Evolutionary conservation across 306 rosid species (phyloP).

Genomic region (Carpinus viminea): DNA sequence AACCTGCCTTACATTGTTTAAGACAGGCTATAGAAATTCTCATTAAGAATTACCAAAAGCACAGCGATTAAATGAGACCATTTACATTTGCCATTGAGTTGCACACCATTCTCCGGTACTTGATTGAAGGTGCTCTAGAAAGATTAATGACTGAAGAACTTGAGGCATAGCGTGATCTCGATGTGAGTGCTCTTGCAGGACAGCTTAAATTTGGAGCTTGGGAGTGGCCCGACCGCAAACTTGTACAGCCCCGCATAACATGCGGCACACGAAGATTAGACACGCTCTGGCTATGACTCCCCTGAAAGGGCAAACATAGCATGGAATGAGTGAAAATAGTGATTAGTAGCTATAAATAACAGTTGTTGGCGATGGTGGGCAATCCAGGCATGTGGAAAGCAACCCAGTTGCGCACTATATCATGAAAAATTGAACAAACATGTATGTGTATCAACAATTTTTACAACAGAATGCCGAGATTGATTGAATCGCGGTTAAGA

Average conservation of each 20-base stretch:
- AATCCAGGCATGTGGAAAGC: no score
- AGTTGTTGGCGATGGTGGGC: background rate
- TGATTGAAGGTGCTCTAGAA: conserved; percentile 33
- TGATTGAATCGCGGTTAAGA: background rate
- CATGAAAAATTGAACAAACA: no score
- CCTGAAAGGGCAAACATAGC: conserved; percentile 34
- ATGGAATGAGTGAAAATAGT: background rate
- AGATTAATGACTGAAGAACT: conserved; percentile 28
- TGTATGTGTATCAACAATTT: background rate
- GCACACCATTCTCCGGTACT: conserved; percentile 45
- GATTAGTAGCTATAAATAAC: background rate
- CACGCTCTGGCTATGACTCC: conserved; percentile 27
- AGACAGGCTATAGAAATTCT: background rate
- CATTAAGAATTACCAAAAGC: conserved; percentile 12
- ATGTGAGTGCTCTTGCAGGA: conserved; percentile 29
- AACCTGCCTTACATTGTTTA: conserved; percentile 3
- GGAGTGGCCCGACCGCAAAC: conserved; percentile 21
- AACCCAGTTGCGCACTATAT: background rate
- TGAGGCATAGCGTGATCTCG: conserved; percentile 37
- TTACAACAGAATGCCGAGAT: background rate
- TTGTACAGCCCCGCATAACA: conserved; percentile 11
- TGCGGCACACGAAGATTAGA: conserved; percentile 30
- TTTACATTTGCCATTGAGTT: conserved; percentile 50
- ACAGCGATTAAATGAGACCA: conserved; percentile 1
- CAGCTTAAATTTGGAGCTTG: conserved; percentile 2